These are phyloP conservation scores for Tulasnella sp. DNA, from an alignment of 768 basidiomycete species.

Conservation along the genomic window DNA sequence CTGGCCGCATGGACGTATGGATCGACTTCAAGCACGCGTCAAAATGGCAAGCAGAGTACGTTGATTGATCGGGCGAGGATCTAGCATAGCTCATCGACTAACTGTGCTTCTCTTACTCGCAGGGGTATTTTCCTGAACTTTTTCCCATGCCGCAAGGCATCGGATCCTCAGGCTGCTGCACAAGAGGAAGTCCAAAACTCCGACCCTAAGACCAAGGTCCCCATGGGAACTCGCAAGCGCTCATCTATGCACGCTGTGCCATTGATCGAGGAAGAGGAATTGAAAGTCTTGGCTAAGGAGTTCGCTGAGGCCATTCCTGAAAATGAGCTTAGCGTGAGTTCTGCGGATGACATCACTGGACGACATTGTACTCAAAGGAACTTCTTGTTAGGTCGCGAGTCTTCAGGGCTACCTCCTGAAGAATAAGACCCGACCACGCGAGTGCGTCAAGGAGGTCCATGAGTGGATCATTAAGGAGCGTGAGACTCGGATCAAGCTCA, in stretches of 20 bases:
- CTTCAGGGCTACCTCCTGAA: constrained; percentile 70
- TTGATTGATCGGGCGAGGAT: neutral
- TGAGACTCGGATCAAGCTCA: constrained; percentile 71
- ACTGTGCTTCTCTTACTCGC: neutral
- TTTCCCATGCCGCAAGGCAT: constrained; percentile 58
- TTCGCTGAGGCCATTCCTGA: constrained; percentile 79
- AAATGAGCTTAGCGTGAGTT: constrained; percentile 71
- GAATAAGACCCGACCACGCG: constrained; percentile 82
- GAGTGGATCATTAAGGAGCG: constrained; percentile 71
- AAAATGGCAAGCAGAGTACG: constrained; percentile 72
- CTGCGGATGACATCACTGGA: neutral
- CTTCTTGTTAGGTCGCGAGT: constrained; percentile 72
- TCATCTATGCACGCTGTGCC: constrained; percentile 44
- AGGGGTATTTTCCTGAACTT: constrained; percentile 83
- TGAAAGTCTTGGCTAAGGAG: constrained; percentile 63
- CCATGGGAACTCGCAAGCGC: constrained; percentile 53
- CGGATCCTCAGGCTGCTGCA: constrained; percentile 18
- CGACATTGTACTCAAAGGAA: no score
- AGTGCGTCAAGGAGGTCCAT: constrained; percentile 68
- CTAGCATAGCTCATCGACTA: neutral
- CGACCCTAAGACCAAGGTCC: constrained; percentile 50
- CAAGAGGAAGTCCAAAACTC: constrained; percentile 12
- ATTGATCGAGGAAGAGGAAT: constrained; percentile 61
- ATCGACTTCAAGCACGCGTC: constrained; percentile 82
- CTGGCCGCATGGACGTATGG: constrained; percentile 81